A percentile compares a stretch with the other conserved stretches of the same genome.
Evolutionary conservation across 192 early-diverging fungal species (phyloP).

Genomic region (Rhizophagus sp.): DNA sequence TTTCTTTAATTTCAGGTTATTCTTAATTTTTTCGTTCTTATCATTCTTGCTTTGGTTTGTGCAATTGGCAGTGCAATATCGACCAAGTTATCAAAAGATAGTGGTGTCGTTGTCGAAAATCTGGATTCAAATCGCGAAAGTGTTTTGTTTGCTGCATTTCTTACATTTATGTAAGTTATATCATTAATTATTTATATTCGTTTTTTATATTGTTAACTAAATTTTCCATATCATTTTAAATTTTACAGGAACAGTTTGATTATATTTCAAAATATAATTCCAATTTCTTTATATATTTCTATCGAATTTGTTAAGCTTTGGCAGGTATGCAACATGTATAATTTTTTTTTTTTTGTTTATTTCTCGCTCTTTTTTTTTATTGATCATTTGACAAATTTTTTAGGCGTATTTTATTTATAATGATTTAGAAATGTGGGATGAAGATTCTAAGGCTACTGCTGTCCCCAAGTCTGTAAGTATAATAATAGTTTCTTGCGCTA

Average conservation of each 20-base stretch:
- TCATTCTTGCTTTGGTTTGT: conserved; percentile 41
- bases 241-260: conserved; percentile 76
- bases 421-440: conserved; percentile 88
- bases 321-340: conserved; percentile 49
- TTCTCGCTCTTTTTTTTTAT: background rate
- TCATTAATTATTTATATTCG: background rate
- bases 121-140: conserved; percentile 12
- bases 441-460: conserved; percentile 55
- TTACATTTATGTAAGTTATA: conserved; percentile 44
- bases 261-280: conserved; percentile 95
- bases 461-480: conserved; percentile 64
- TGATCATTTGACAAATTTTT: background rate
- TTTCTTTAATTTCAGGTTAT: conserved; percentile 34
- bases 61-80: conserved; percentile 39
- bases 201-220: background rate
- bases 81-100: conserved; percentile 21
- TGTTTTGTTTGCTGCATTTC: conserved; percentile 27
- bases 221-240: background rate
- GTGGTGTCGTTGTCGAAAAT: conserved; percentile 26
- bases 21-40: conserved; percentile 43
- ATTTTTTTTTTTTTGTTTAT: too few relatives aligned
- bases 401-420: conserved; percentile 89
- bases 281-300: conserved; percentile 93
- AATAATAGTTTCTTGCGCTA: background rate
- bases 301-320: conserved; percentile 91